Conservation (phyloP, 495 filamentous ascomycete genomes). For the Neurospora pannonica region DNA sequence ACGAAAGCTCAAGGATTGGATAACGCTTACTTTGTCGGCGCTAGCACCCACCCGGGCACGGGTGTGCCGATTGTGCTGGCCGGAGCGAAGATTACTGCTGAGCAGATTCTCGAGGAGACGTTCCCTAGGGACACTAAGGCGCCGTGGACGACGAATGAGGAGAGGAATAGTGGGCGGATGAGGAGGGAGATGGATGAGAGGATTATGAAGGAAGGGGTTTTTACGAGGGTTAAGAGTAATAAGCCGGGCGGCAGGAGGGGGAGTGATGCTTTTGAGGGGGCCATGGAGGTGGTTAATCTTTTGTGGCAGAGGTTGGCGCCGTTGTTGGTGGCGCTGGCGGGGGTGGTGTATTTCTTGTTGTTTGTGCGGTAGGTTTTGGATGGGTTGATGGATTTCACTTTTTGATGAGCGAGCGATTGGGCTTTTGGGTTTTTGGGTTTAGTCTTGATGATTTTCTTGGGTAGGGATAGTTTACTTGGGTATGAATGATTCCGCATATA, state of each 20-base stretch:
- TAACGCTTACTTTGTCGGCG: conserved; percentile 56
- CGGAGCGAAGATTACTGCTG: conserved; percentile 50
- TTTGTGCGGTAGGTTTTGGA: neutral
- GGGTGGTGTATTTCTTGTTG: neutral
- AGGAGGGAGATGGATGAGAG: neutral
- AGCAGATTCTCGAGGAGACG: conserved; percentile 43
- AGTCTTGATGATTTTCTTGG: neutral
- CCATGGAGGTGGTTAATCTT: neutral
- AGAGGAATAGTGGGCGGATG: neutral
- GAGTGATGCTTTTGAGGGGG: neutral
- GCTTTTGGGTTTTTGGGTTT: neutral
- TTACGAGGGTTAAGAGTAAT: neutral
- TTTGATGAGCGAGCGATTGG: neutral
- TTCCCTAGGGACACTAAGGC: conserved; percentile 29
- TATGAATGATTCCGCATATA: neutral
- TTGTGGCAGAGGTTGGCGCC: neutral
- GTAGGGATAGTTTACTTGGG: neutral
- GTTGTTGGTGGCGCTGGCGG: neutral
- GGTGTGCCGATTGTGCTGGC: conserved; percentile 62
- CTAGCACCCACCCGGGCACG: conserved; percentile 61
- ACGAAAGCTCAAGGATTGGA: conserved; percentile 42
- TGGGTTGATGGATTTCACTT: neutral
- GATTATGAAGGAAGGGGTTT: neutral
- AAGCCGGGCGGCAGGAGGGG: neutral
- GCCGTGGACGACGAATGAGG: neutral